These are phyloP conservation scores for Xylaria scruposa DNA, from an alignment of 495 filamentous ascomycete genomes.

Conservation along the genomic window DNA sequence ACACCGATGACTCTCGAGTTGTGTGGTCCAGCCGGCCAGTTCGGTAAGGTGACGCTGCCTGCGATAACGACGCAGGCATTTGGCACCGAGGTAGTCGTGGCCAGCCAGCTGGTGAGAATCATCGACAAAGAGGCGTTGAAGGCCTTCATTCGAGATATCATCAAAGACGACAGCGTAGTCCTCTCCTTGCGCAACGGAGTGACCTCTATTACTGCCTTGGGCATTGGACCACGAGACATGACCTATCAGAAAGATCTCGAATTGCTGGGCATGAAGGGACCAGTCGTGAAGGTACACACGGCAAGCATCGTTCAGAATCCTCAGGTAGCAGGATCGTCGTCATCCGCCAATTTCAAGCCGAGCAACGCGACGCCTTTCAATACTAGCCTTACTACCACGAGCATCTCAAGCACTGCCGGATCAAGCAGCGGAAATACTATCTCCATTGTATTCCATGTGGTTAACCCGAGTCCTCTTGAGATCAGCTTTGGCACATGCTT, in stretches of 20 bases:
- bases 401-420: neutral
- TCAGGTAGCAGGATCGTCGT: neutral
- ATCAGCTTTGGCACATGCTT: conserved; percentile 41
- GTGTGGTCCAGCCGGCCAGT: conserved; percentile 33
- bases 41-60: conserved; percentile 41
- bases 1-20: conserved; percentile 43
- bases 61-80: conserved; percentile 31
- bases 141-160: conserved; percentile 35
- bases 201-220: conserved; percentile 26
- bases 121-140: conserved; percentile 31
- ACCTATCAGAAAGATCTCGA: conserved; percentile 38
- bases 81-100: conserved; percentile 36
- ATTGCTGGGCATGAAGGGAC: conserved; percentile 38
- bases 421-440: neutral
- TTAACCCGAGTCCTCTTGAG: conserved; percentile 41
- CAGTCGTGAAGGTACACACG: conserved; percentile 23
- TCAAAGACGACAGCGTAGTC: conserved; percentile 19
- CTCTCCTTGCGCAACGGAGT: conserved; percentile 40
- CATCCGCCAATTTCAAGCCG: neutral
- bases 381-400: neutral
- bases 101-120: conserved; percentile 38
- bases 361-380: neutral
- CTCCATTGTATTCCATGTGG: conserved; percentile 29
- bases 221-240: conserved; percentile 27
- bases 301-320: neutral